phyloP scores from a whole-genome alignment of 345 rosid species.

The Turritis glabra region DNA sequence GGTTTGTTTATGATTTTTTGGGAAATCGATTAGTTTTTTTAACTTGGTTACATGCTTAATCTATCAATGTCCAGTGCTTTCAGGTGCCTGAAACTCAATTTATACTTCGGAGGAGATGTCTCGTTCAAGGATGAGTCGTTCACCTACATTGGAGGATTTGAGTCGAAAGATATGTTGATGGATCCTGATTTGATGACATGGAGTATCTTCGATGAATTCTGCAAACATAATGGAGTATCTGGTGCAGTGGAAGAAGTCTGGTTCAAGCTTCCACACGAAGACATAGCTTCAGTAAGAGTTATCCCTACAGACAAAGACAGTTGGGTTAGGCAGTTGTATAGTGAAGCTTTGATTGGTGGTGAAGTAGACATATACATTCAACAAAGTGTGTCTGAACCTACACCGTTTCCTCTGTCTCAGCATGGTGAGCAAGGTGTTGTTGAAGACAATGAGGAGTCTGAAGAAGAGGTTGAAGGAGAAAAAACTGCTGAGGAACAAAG shows the following conservation, averaged over 20 bases:
- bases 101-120: neutral
- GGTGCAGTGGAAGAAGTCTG: neutral
- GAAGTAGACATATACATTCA: neutral
- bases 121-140: neutral
- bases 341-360: neutral
- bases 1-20: no score
- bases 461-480: neutral
- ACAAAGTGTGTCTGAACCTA: neutral
- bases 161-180: neutral
- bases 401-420: neutral
- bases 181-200: neutral
- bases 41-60: no score
- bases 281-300: neutral
- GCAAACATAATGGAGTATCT: neutral
- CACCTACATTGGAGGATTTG: neutral
- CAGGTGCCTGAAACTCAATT: neutral
- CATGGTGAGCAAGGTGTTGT: no score
- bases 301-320: neutral
- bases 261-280: neutral
- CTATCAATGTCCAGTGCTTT: no score
- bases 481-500: neutral
- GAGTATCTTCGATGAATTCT: neutral
- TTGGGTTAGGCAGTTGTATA: neutral
- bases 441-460: neutral
- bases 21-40: no score